These are phyloP conservation scores for Paspalum notatum DNA, from an alignment of 176 grass and related monocot genomes.

Conservation along the genomic window DNA sequence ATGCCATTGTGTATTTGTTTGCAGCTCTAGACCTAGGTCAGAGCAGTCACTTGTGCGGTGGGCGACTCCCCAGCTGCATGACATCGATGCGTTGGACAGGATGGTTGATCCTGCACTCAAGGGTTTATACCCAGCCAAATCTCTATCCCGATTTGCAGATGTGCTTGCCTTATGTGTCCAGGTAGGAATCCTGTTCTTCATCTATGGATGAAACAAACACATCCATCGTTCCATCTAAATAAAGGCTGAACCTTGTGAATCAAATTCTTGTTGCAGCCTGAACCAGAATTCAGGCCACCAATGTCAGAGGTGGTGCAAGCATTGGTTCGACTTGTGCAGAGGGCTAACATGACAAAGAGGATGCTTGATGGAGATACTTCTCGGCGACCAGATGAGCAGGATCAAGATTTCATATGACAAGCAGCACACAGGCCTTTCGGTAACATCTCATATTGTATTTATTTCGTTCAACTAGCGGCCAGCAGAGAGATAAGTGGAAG, in stretches of 20 bases:
- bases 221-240: background rate
- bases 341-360: slow-evolving; percentile 81
- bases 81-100: slow-evolving; percentile 76
- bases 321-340: slow-evolving; percentile 71
- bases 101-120: slow-evolving; percentile 84
- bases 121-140: slow-evolving; percentile 77
- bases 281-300: slow-evolving; percentile 80
- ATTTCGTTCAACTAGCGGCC: slow-evolving; percentile 23
- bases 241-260: background rate
- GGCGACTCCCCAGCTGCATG: slow-evolving; percentile 74
- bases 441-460: slow-evolving; percentile 26
- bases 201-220: background rate
- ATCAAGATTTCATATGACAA: slow-evolving; percentile 60
- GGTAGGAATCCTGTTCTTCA: slow-evolving; percentile 39
- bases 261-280: slow-evolving; percentile 52
- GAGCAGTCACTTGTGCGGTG: slow-evolving; percentile 75
- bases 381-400: slow-evolving; percentile 45
- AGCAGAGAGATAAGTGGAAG: slow-evolving; percentile 22
- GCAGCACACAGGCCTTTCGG: background rate
- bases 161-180: slow-evolving; percentile 74
- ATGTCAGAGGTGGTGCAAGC: slow-evolving; percentile 89
- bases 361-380: slow-evolving; percentile 55
- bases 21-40: slow-evolving; percentile 55
- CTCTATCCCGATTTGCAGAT: slow-evolving; percentile 75
- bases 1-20: background rate